Evolutionary conservation across 768 basidiomycete species (phyloP).

Genomic region (Tulasnella sp.): DNA sequence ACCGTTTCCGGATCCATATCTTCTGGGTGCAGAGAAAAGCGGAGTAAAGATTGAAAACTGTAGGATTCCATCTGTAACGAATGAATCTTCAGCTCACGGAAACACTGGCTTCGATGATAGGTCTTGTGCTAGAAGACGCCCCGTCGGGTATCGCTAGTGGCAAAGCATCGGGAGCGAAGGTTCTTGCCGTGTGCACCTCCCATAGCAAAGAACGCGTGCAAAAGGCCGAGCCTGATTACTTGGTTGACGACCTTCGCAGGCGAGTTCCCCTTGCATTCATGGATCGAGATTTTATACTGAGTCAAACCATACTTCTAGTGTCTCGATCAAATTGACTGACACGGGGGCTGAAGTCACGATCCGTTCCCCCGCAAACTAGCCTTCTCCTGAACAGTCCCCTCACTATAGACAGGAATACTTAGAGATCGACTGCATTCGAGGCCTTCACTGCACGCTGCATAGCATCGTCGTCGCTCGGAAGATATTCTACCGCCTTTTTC

Average conservation of each 20-base stretch:
- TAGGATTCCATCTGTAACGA: background rate
- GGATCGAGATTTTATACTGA: background rate
- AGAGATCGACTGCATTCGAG: background rate
- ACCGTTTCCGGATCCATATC: constrained; percentile 85
- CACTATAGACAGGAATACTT: background rate
- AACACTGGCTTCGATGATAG: constrained; percentile 35
- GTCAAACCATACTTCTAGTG: background rate
- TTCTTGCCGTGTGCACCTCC: constrained; percentile 81
- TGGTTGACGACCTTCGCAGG: constrained; percentile 61
- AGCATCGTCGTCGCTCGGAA: background rate
- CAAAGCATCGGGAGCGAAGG: constrained; percentile 66
- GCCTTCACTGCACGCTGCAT: background rate
- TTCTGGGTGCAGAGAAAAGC: constrained; percentile 65
- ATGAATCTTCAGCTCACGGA: background rate
- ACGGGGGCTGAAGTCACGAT: background rate
- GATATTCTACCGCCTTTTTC: background rate
- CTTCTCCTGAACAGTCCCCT: too few relatives aligned
- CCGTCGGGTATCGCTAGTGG: constrained; percentile 77
- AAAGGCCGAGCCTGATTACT: constrained; percentile 56
- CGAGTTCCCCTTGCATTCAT: constrained; percentile 34
- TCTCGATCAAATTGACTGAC: background rate
- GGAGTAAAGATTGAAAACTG: constrained; percentile 50
- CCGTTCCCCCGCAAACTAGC: background rate
- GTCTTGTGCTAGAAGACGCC: constrained; percentile 87
- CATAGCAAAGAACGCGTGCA: constrained; percentile 51